Conservation (phyloP, 768 basidiomycete species). For the Asterophora parasitica region DNA sequence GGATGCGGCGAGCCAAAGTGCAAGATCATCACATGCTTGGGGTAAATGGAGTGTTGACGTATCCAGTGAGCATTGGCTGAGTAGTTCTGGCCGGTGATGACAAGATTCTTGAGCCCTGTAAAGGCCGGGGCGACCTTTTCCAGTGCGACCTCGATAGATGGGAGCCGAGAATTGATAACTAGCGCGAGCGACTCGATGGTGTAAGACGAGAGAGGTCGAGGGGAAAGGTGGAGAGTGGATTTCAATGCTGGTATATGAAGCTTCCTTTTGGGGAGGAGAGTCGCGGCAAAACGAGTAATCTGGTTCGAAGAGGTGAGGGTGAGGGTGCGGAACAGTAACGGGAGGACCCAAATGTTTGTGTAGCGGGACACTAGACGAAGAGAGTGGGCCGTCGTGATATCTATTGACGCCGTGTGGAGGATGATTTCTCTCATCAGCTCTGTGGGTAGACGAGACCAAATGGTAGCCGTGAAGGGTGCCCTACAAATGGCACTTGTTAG, state of each 20-base stretch:
- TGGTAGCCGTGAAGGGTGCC: slow-evolving; percentile 7
- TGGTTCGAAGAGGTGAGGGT: slow-evolving; percentile 24
- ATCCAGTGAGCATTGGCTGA: slow-evolving; percentile 32
- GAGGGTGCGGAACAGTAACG: slow-evolving; percentile 27
- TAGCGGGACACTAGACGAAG: slow-evolving; percentile 30
- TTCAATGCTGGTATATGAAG: slow-evolving; percentile 23
- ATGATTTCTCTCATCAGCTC: slow-evolving; percentile 32
- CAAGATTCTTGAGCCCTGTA: slow-evolving; percentile 25
- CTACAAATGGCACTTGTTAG: background rate
- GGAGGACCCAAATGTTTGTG: slow-evolving; percentile 31
- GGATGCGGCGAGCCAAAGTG: slow-evolving; percentile 30
- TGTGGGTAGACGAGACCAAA: slow-evolving; percentile 29
- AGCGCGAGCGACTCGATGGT: slow-evolving; percentile 27
- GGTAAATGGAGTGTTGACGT: slow-evolving; percentile 26
- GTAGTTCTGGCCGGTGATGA: slow-evolving; percentile 29
- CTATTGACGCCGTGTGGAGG: slow-evolving; percentile 22
- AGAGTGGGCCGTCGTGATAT: slow-evolving; percentile 19
- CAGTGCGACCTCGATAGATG: slow-evolving; percentile 30
- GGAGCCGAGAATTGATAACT: slow-evolving; percentile 26
- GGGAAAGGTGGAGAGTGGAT: slow-evolving; percentile 23
- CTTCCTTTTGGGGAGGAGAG: slow-evolving; percentile 26
- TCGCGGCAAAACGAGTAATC: slow-evolving; percentile 25
- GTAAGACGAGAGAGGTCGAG: slow-evolving; percentile 28
- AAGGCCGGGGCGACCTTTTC: slow-evolving; percentile 29
- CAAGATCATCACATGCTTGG: slow-evolving; percentile 25